Evolutionary conservation across 1,284 basidiomycete species (phyloP).

Genomic region (Xerocomus amazonicus): DNA sequence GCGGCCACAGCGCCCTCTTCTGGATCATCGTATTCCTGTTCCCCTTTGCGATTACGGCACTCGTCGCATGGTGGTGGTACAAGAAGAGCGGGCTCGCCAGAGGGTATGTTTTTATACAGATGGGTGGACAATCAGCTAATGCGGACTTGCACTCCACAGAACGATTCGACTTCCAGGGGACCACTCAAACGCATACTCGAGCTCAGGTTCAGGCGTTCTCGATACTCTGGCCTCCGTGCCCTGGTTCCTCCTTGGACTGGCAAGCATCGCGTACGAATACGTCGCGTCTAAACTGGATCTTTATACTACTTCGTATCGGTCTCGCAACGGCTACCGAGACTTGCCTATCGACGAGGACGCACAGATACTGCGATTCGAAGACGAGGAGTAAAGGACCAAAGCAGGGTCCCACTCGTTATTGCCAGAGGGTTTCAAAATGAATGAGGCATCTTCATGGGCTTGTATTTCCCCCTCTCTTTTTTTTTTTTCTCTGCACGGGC

Average conservation of each 20-base stretch:
- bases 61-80: slow-evolving; percentile 80
- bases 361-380: slow-evolving; percentile 76
- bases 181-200: slow-evolving; percentile 34
- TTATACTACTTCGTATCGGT: slow-evolving; percentile 40
- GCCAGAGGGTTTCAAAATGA: background rate
- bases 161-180: slow-evolving; percentile 71
- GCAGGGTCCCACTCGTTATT: background rate
- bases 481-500: background rate
- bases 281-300: slow-evolving; percentile 46
- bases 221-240: slow-evolving; percentile 80
- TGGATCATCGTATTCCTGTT: slow-evolving; percentile 76
- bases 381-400: slow-evolving; percentile 52
- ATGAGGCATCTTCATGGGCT: background rate
- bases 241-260: slow-evolving; percentile 80
- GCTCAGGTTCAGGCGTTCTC: slow-evolving; percentile 47
- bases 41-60: slow-evolving; percentile 70
- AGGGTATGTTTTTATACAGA: slow-evolving; percentile 51
- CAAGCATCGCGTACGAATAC: slow-evolving; percentile 70
- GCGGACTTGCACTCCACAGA: slow-evolving; percentile 35
- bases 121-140: slow-evolving; percentile 5
- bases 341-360: slow-evolving; percentile 88
- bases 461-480: background rate
- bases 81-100: slow-evolving; percentile 61
- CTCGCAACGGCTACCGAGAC: slow-evolving; percentile 72
- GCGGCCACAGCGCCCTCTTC: slow-evolving; percentile 70